These are phyloP conservation scores for Podospora tetraspora DNA, from an alignment of 495 filamentous ascomycete species.

Conservation along the genomic window DNA sequence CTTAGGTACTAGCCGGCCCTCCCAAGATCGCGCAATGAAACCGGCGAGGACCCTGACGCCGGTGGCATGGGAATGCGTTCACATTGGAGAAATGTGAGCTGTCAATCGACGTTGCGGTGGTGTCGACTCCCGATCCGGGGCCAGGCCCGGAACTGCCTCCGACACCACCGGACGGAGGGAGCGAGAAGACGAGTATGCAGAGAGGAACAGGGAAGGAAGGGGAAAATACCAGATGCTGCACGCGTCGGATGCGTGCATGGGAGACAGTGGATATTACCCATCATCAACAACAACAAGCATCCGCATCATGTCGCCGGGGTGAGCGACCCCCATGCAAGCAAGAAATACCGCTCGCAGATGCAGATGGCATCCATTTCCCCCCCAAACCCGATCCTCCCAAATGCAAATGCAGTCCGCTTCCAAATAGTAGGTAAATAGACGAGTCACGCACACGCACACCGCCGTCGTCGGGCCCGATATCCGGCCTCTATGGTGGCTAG, in stretches of 20 bases:
- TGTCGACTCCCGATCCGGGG: neutral
- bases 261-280: neutral
- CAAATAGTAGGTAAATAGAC: neutral
- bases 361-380: too few species aligned
- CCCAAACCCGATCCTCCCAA: too few species aligned
- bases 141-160: neutral
- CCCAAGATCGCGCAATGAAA: neutral
- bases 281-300: too few species aligned
- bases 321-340: too few species aligned
- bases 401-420: neutral
- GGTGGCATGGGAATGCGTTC: neutral
- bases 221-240: neutral
- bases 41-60: neutral
- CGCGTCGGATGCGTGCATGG: neutral
- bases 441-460: neutral
- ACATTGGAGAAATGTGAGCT: neutral
- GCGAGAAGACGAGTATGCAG: neutral
- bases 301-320: too few species aligned
- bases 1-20: too few species aligned
- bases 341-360: too few species aligned
- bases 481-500: neutral
- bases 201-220: neutral
- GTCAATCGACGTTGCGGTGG: neutral
- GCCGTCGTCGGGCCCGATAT: neutral
- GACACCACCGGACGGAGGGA: neutral